Evolutionary conservation across 352 stramenopile genomes (phyloP), one percentile per base, ranked within the genome.

Genomic region (Phytophthora nicotianae): DNA sequence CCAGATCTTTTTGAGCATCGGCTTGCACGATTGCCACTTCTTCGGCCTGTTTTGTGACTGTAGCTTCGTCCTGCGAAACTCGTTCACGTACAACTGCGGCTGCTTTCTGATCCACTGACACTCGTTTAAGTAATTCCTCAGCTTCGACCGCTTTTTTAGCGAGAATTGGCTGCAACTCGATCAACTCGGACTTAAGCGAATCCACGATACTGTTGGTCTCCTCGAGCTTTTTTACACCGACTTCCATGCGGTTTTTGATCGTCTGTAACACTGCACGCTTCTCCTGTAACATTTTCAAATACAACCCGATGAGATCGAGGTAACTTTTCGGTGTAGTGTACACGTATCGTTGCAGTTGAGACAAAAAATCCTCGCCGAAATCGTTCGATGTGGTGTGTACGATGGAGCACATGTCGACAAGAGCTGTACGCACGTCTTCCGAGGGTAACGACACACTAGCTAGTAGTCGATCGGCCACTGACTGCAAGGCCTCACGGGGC

Each of bases 291-390:
- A 98, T 97, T 43, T 88, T 95, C 17, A 93, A 75, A 59, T 98
- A 98, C 50, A 98, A 66, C 11, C 89, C 78, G 61, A 98, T 98
- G n/a, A 98, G 77, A 65, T 98, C 96, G 20, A 98, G 62, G 61
- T 98, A 98, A n/a, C 75, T 95, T 64, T 98, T 98, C 0, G 96
- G 96, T 3, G 96, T 98, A n/a, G 92, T 98, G 78, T 98, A 98
- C 46, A 98, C 91, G 35, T 93, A 79, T 10, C 96, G 77, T 50
- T 96, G 79, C 19, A 98, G 65, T 55, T 98, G 90, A 2, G 83
- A 75, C 29, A 94, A 91, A 62, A 98, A 98, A 16, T 81, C 64
- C 4, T 94, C 83, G 5, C 88, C 81, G 37, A 95, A 86, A 1
- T 96, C 83, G 50, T 92, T 96, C 11, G 97, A 94, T 0, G 83